Evolutionary conservation across 169 alveolate species (phyloP).

Genomic region (Eimeria acervulina): DNA sequence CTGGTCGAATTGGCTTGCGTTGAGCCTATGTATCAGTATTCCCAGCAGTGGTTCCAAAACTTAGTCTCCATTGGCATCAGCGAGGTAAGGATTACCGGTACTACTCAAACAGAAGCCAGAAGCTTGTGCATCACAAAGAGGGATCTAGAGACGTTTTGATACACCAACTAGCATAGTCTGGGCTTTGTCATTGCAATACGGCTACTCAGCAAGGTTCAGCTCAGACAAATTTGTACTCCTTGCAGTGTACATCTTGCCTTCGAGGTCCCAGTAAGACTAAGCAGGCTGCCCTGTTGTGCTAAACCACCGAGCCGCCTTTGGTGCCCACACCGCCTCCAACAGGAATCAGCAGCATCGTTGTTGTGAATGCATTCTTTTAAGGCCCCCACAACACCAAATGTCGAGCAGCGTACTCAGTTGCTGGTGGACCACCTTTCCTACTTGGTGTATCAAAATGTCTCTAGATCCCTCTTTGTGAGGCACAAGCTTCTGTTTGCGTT

Average conservation of each 20-base stretch:
- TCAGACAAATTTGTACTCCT: background rate
- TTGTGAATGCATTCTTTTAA: conserved; percentile 95
- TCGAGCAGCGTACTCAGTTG: conserved; percentile 91
- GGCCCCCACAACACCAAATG: conserved; percentile 96
- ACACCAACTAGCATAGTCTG: conserved; percentile 86
- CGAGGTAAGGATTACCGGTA: conserved; percentile 74
- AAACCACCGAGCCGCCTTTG: background rate
- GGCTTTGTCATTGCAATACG: background rate
- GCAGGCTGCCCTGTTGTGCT: background rate
- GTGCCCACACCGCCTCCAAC: background rate
- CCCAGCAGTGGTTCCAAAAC: conserved; percentile 97
- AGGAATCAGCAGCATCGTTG: conserved; percentile 86
- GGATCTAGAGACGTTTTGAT: conserved; percentile 91
- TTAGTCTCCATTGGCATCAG: conserved; percentile 94
- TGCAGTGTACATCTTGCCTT: background rate
- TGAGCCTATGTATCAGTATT: conserved; percentile 98
- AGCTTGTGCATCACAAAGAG: conserved; percentile 94
- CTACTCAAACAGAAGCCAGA: conserved; percentile 40
- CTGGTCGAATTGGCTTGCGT: conserved; percentile 95
- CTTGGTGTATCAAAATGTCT: conserved; percentile 91
- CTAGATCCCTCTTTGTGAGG: conserved; percentile 92
- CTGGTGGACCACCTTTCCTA: conserved; percentile 80
- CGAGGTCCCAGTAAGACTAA: background rate
- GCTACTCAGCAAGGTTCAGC: background rate
- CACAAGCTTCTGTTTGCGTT: conserved; percentile 95